Conservation (phyloP, 2,329 filamentous ascomycete genomes). For the Penicillium sp. region DNA sequence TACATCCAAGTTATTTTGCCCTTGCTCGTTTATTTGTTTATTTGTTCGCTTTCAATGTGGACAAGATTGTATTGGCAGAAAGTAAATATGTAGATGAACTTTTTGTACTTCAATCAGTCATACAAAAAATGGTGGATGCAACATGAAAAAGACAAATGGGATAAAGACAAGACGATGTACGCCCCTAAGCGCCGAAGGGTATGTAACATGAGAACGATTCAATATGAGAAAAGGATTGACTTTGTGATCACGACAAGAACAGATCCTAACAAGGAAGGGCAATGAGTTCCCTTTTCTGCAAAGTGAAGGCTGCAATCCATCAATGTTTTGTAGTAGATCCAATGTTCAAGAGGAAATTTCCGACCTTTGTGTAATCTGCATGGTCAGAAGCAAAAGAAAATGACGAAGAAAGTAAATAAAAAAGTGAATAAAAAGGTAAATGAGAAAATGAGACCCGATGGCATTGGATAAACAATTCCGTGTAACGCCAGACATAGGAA, state of each 20-base stretch:
- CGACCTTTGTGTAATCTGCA: not conserved
- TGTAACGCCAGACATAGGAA: not conserved
- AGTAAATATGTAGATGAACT: conserved; percentile 13
- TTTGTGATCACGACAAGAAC: not conserved
- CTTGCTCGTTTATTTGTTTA: not conserved
- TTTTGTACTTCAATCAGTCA: conserved; percentile 21
- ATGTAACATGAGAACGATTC: conserved; percentile 18
- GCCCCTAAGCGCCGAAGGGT: conserved; percentile 22
- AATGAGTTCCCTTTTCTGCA: not conserved
- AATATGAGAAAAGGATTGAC: not conserved
- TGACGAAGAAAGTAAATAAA: not conserved
- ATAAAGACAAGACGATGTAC: conserved; percentile 9
- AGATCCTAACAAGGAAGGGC: not conserved
- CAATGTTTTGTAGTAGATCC: not conserved
- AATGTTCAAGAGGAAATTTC: not conserved
- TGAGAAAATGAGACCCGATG: not conserved
- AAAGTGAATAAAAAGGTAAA: not conserved
- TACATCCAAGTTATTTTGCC: not conserved
- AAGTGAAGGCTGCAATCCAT: not conserved
- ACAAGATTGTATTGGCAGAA: conserved; percentile 10
- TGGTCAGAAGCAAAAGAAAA: not conserved
- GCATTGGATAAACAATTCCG: not conserved
- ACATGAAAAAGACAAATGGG: conserved; percentile 7
- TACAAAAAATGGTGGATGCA: conserved; percentile 10
- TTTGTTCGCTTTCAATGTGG: not conserved